phyloP scores from a whole-genome alignment of 306 rosid species.

The Glycine latifolia region DNA sequence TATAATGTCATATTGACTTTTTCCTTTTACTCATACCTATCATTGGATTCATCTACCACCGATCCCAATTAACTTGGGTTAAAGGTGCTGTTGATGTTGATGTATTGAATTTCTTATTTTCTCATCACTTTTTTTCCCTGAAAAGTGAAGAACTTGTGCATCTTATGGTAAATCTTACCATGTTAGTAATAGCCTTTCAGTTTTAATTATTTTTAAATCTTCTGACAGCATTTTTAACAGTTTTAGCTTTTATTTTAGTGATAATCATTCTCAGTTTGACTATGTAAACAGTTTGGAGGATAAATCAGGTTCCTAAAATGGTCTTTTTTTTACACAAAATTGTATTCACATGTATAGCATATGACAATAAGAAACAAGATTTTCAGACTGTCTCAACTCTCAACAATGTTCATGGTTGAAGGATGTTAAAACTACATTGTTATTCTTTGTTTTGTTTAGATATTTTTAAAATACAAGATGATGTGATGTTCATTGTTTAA shows the following conservation, averaged over 20 bases:
- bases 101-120: background rate
- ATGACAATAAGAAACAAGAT: background rate
- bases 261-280: constrained; percentile 4
- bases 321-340: background rate
- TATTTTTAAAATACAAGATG: background rate
- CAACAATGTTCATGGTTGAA: constrained; percentile 25
- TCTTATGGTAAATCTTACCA: too few relatives aligned
- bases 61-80: too few relatives aligned
- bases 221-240: background rate
- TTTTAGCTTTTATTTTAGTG: constrained; percentile 9
- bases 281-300: constrained; percentile 25
- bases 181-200: background rate
- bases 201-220: background rate
- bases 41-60: too few relatives aligned
- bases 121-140: background rate
- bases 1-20: background rate
- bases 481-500: background rate
- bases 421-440: background rate
- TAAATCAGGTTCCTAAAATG: constrained; percentile 8
- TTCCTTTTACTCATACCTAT: too few relatives aligned
- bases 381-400: background rate
- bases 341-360: too few relatives aligned
- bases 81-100: too few relatives aligned
- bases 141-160: background rate
- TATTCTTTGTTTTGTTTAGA: constrained; percentile 23